Base-by-base conservation (phyloP, 1,284 basidiomycete genomes). In the Paramarasmius palmivorus region DNA sequence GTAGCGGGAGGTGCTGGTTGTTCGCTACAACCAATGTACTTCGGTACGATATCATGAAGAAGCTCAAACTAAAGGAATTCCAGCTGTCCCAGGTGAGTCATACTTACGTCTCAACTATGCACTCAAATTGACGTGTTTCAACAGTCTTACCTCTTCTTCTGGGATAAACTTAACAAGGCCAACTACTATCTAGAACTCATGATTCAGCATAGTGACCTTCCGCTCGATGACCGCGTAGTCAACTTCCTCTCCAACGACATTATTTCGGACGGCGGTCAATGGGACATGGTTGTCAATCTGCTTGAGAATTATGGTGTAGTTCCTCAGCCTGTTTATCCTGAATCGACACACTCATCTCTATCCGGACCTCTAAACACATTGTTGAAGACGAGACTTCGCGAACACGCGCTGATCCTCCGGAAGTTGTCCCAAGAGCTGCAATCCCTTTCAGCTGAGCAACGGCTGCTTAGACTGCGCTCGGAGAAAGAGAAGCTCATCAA, bases 201-300 rank as follows among this genome's bases (percentile, higher is more conserved):
- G 54, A 91, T 98, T 61, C 80, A 96, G 71, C 82, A 92, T 42
- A 85, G 86, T 0, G 87, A 93, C 60, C 79, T 87, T 53, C 86
- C 90, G 0, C 73, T 96, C 44, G 92, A 97, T 54, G 86, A 92
- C 63, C 84, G 95, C 2, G 78, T 95, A 12, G 76, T 98, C 48
- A 82, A 78, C 45, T 88, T 89, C 73, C 81, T 98, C 49, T 83
- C 90, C 25, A 68, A 73, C 12, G 87, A 89, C 50, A 91, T 93
- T 25, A 87, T 95, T 66, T 88, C 84, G 61, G 95, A 98, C 66
- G 95, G 95, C 41, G 94, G 95, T 7, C 92, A 96, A 70, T 95
- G 89, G 86, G 94, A 97, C 68, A 98, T 97, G 94, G 88, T 84
- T 0, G 89, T 93, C 61, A 96, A 96, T 69, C 71, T 97, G 26